Base-by-base conservation (phyloP, 129 eudicot genomes). In the Cynara cardunculus region DNA sequence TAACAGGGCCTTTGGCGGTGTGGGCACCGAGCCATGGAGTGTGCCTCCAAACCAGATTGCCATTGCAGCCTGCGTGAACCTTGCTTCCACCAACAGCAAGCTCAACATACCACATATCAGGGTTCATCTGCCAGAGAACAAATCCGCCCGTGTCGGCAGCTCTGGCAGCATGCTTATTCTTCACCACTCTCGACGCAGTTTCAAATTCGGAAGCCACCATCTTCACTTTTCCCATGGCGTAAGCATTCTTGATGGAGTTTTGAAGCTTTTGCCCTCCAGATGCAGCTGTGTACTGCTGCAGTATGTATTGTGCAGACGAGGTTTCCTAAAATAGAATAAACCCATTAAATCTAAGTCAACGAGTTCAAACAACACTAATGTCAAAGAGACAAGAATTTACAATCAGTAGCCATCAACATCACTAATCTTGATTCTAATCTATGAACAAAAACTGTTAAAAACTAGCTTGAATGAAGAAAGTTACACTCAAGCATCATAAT, bases 11-110 rank as follows among this genome's bases (percentile, higher is more conserved):
- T 75, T 93, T 93, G 2, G 98, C 96, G 5, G 98, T 83, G 82
- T 93, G 98, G 3, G 98, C 91, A 69, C 98, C 98, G 46, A 90
- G 96, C 98, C 98, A 93, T 1, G 98, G 98, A 0, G 98, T 93
- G 82, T 93, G 98, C 74, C 98, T 76, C 98, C 98, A 93, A 0
- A 93, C 98, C 0, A 93, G 87, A 35, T 90, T 86, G 18, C 98
- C 98, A 69, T 93, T 93, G 87, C 98, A 93, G 25, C 98, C 98
- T 0, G 98, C 98, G 19, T 89, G 98, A 68, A 93, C 94, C 83
- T 93, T 93, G 89, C 98, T 93, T 26, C 92, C 96, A 13, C 98
- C 98, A 56, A 93, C 98, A 4, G 98, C 94, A 21, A 93, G 92
- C 83, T 93, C 98, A 2, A 93, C 96, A 72, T 93, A 93, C 98